Conservation (phyloP, 768 basidiomycete genomes). For the Kondoa subrosea region DNA sequence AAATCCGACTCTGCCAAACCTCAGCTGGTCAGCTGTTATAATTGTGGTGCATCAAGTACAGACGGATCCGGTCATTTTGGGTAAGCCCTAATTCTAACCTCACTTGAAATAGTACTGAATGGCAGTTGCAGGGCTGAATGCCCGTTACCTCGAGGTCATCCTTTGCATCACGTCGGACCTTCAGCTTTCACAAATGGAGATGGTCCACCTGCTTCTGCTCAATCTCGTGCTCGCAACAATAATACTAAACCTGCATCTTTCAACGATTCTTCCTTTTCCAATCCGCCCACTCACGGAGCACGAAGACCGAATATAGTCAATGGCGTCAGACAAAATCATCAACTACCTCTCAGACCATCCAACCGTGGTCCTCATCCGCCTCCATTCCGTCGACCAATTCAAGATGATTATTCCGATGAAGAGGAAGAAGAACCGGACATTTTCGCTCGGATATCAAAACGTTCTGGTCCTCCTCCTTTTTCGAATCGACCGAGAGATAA, state of each 20-base stretch:
- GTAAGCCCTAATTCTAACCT: background rate
- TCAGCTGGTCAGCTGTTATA: constrained; percentile 15
- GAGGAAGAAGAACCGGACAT: background rate
- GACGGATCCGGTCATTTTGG: constrained; percentile 4
- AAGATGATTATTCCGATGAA: constrained; percentile 2
- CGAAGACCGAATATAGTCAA: constrained; percentile 14
- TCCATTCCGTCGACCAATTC: background rate
- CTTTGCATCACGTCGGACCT: constrained; percentile 5
- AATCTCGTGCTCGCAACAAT: no score
- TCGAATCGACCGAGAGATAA: no score
- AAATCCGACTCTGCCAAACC: background rate
- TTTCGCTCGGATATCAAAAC: background rate
- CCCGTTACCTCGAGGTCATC: constrained; percentile 16
- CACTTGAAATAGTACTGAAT: constrained; percentile 2
- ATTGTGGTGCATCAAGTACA: constrained; percentile 5
- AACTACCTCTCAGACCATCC: background rate
- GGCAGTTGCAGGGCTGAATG: constrained; percentile 15
- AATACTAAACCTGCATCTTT: no score
- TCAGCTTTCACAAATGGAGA: constrained; percentile 12
- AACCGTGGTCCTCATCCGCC: constrained; percentile 1
- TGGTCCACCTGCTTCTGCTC: background rate
- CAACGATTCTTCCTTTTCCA: background rate
- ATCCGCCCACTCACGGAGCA: background rate
- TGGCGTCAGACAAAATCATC: background rate
- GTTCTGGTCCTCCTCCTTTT: background rate